phyloP scores from a whole-genome alignment of 2,329 filamentous ascomycete genomes.

The Pyrenochaeta sp. region DNA sequence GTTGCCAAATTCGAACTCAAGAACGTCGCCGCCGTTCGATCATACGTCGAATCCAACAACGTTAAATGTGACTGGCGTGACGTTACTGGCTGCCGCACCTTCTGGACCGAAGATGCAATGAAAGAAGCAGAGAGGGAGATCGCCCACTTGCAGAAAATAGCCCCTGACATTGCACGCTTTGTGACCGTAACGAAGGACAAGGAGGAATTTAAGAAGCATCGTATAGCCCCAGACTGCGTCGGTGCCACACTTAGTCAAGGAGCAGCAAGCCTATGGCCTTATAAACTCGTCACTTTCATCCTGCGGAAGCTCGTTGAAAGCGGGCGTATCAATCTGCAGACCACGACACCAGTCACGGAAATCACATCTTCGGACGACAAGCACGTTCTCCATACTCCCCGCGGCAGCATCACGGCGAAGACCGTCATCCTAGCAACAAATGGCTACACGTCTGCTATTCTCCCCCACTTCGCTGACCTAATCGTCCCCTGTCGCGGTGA shows the following conservation, averaged over 20 bases:
- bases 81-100: constrained; percentile 69
- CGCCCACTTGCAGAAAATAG: constrained; percentile 55
- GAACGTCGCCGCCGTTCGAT: constrained; percentile 68
- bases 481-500: constrained; percentile 81
- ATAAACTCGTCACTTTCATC: constrained; percentile 79
- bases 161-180: constrained; percentile 63
- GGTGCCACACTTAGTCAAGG: constrained; percentile 71
- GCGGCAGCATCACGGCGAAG: constrained; percentile 69
- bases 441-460: constrained; percentile 78
- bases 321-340: constrained; percentile 73
- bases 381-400: constrained; percentile 72
- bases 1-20: constrained; percentile 75
- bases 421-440: constrained; percentile 82
- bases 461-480: constrained; percentile 72
- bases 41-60: constrained; percentile 62
- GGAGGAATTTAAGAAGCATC: constrained; percentile 59
- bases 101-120: constrained; percentile 66
- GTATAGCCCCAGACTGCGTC: constrained; percentile 56
- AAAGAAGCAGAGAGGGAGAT: constrained; percentile 61
- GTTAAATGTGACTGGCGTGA: constrained; percentile 75
- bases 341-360: constrained; percentile 68
- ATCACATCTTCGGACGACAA: constrained; percentile 33
- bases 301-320: constrained; percentile 65
- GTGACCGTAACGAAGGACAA: constrained; percentile 52
- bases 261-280: constrained; percentile 79